These are phyloP conservation scores for Knufia fluminis DNA, from an alignment of 2,329 filamentous ascomycete genomes.

Conservation along the genomic window DNA sequence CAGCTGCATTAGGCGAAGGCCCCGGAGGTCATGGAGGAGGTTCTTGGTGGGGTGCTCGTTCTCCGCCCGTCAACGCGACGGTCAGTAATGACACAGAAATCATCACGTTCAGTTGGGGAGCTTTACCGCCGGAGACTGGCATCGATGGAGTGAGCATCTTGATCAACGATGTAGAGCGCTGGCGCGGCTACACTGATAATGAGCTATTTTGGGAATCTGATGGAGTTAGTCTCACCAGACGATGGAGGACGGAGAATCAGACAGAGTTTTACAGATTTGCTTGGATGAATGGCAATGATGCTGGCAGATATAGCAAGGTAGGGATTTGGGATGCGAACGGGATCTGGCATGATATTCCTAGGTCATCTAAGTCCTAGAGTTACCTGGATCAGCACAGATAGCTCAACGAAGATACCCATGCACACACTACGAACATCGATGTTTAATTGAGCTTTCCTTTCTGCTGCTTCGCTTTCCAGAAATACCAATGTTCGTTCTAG, in stretches of 20 bases:
- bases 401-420: neutral
- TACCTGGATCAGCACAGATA: neutral
- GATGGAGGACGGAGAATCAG: conserved; percentile 19
- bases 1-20: conserved; percentile 53
- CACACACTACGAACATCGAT: too few relatives aligned
- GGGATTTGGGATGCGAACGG: conserved; percentile 22
- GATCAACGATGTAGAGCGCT: conserved; percentile 56
- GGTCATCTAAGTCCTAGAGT: neutral
- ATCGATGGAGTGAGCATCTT: conserved; percentile 51
- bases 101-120: conserved; percentile 38
- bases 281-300: conserved; percentile 28
- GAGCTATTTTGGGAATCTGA: conserved; percentile 32
- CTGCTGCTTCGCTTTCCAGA: too few relatives aligned
- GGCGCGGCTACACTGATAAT: conserved; percentile 47
- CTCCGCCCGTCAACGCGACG: conserved; percentile 44
- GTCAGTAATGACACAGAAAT: conserved; percentile 26
- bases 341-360: conserved; percentile 15
- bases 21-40: conserved; percentile 34
- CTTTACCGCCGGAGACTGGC: conserved; percentile 24
- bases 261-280: conserved; percentile 40
- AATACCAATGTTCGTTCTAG: too few relatives aligned
- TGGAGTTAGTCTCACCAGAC: conserved; percentile 15
- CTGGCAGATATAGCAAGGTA: conserved; percentile 19
- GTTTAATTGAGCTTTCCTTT: too few relatives aligned
- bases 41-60: conserved; percentile 36